phyloP scores from a whole-genome alignment of 192 early-diverging fungal species.

The Cetraspora pellucida region DNA sequence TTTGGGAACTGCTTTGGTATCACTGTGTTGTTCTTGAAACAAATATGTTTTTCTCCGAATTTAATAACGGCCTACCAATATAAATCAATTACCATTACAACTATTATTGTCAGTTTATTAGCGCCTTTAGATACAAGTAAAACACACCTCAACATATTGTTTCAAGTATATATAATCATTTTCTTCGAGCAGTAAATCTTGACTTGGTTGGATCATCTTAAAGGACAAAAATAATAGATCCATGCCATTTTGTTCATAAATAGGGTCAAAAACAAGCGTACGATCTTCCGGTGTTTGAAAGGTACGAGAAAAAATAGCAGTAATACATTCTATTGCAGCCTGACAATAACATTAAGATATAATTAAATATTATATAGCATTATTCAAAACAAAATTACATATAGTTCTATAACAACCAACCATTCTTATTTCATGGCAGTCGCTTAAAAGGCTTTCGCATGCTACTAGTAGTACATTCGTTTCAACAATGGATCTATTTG shows the following conservation, averaged over 20 bases:
- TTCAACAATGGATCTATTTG: not conserved
- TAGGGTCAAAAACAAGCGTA: constrained; percentile 1
- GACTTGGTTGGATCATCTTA: not conserved
- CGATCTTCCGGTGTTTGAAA: constrained; percentile 20
- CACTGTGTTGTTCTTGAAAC: not conserved
- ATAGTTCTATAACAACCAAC: not conserved
- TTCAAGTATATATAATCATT: not conserved
- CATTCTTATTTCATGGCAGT: constrained; percentile 16
- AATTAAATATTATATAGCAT: not conserved
- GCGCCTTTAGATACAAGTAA: not conserved
- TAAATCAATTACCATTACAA: not conserved
- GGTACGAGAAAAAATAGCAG: not conserved
- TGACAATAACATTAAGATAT: not conserved
- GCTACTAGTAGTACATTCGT: not conserved
- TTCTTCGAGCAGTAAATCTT: not conserved
- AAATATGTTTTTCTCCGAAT: constrained; percentile 10
- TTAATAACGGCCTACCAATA: not conserved
- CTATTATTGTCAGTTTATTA: not conserved
- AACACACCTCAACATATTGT: not conserved
- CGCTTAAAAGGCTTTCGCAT: not conserved
- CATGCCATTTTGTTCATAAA: not conserved
- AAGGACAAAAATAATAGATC: not conserved
- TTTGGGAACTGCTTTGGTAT: not conserved
- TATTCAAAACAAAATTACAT: not conserved
- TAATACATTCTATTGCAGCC: constrained; percentile 7